Base-by-base conservation (phyloP, 2,329 filamentous ascomycete genomes). In the Aspergillus caelatus region DNA sequence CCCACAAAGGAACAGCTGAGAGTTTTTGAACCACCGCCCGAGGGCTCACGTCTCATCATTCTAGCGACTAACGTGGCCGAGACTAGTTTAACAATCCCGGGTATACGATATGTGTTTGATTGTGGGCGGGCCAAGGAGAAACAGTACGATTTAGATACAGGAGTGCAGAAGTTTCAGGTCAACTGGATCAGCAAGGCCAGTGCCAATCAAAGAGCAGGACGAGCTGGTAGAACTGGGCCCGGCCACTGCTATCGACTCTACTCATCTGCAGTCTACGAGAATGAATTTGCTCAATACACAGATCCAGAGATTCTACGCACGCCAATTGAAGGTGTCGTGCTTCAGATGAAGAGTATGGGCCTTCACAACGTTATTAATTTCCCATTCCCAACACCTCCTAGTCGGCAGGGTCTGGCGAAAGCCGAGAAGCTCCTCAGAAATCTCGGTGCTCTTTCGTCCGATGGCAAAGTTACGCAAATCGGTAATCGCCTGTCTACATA, bases 171-270 rank as follows among this genome's bases (percentile, higher is more conserved):
- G 73, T 99, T 97, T 75, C 91, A 97, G 71, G 88, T 99, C 59
- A 91, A 91, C 46, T 99, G 94, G 93, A 96, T 98, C 75, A 97
- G 94, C 81, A 98, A 99, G 80, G 95, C 95, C 32, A 96, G 93
- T 75, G 94, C 95, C 9, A 91, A 89, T 68, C 95, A 99, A 78
- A 87, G 95, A 75, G 89, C 93, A 63, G 95, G 95, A 80, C 92
- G 95, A 85, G 95, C 95, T 62, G 95, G 96, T 67, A 90, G 95
- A 83, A 99, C 94, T 4, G 94, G 93, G 0, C 94, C 95, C 1
- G 95, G 95, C 9, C 96, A 99, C 78, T 98, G 94, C 79, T 99
- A 97, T 80, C 85, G 93, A 62, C 80, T 99, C 5, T 99, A 97
- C 79, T 97, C 94, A 0, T 97, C 93, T 14, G 95, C 95, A 0